These are phyloP conservation scores for Lablab purpureus DNA, from an alignment of 306 rosid genomes.

Conservation along the genomic window DNA sequence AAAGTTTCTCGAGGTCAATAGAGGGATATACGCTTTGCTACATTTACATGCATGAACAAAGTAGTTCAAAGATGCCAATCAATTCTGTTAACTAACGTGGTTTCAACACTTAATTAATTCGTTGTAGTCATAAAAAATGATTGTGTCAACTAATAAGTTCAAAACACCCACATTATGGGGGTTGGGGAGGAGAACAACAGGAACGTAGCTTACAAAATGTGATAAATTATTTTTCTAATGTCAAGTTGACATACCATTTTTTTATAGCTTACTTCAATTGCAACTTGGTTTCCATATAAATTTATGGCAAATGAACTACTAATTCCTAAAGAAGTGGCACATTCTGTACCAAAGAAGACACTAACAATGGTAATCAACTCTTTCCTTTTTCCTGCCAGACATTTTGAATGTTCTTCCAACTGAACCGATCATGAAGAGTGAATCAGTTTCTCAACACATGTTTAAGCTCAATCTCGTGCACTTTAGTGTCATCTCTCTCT, in stretches of 20 bases:
- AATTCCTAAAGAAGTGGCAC: constrained; percentile 13
- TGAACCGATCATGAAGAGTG: constrained; percentile 9
- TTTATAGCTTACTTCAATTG: constrained; percentile 34
- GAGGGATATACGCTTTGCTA: background rate
- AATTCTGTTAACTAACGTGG: constrained; percentile 14
- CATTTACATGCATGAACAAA: constrained; percentile 39
- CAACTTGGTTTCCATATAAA: constrained; percentile 37
- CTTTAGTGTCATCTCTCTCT: constrained; percentile 6
- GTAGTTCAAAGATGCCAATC: constrained; percentile 39
- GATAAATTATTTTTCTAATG: constrained; percentile 29
- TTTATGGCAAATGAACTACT: constrained; percentile 8
- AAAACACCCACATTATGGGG: constrained; percentile 45
- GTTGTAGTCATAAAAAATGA: constrained; percentile 24
- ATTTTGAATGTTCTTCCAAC: constrained; percentile 18
- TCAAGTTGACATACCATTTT: constrained; percentile 51
- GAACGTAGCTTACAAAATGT: constrained; percentile 23
- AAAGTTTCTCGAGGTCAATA: background rate
- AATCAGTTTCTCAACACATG: constrained; percentile 23
- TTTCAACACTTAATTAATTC: background rate
- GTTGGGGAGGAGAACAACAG: constrained; percentile 19
- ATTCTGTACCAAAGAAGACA: constrained; percentile 31
- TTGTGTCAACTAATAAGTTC: constrained; percentile 46
- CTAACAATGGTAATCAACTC: constrained; percentile 46
- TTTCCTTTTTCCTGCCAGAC: constrained; percentile 1
- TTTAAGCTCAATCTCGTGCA: background rate